Evolutionary conservation across 2,329 filamentous ascomycete species (phyloP).

Genomic region (Pyrenophora teres): DNA sequence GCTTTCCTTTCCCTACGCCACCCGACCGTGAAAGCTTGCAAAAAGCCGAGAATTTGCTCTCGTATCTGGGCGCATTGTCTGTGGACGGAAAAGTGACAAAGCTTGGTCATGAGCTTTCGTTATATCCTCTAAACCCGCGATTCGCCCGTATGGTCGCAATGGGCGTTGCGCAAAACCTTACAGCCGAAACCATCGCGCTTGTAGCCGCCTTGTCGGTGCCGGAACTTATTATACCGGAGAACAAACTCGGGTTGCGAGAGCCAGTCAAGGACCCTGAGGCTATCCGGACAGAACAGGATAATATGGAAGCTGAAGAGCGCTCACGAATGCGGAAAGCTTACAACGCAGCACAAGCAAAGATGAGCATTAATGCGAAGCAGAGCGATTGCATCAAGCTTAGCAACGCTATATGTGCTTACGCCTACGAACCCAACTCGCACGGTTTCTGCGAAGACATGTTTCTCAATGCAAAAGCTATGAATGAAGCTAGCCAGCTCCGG

Average conservation of each 20-base stretch:
- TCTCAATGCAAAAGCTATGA: conserved; percentile 83
- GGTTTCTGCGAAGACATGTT: conserved; percentile 82
- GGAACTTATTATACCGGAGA: conserved; percentile 84
- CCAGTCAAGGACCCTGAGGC: conserved; percentile 51
- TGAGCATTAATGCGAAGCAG: conserved; percentile 74
- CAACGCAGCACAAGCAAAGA: conserved; percentile 75
- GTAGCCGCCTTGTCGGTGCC: conserved; percentile 87
- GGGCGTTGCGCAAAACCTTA: conserved; percentile 78
- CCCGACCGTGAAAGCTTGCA: conserved; percentile 76
- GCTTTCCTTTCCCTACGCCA: conserved; percentile 94
- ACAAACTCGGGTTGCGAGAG: conserved; percentile 69
- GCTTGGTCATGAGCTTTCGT: conserved; percentile 78
- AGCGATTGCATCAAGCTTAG: conserved; percentile 91
- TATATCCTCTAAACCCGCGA: conserved; percentile 87
- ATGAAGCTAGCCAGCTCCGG: conserved; percentile 82
- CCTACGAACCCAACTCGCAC: conserved; percentile 58
- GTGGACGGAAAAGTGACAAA: conserved; percentile 74
- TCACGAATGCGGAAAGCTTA: conserved; percentile 67
- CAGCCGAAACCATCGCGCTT: conserved; percentile 84
- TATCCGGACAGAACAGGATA: conserved; percentile 66
- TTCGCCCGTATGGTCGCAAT: conserved; percentile 92
- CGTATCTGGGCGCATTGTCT: conserved; percentile 81
- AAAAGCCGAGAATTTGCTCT: conserved; percentile 83
- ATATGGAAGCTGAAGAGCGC: conserved; percentile 71
- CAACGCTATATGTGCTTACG: conserved; percentile 83